Conservation (phyloP, 192 early-diverging fungal genomes). For the Coemansia sp. region DNA sequence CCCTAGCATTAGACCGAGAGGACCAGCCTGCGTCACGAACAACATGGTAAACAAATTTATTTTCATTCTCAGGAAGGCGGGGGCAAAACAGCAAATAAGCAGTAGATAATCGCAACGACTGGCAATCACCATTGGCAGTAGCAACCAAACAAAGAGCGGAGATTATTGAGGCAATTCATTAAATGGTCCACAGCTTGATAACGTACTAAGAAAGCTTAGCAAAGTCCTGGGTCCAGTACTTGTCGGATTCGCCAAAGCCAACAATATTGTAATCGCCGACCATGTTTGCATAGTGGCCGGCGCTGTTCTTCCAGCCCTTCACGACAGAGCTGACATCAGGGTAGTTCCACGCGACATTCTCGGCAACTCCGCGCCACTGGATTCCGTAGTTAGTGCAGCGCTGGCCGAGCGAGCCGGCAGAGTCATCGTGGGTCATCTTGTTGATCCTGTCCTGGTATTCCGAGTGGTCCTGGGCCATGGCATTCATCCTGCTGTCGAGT, state of each 20-base stretch:
- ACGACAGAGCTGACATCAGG: conserved; percentile 8
- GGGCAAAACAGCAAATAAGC: no score
- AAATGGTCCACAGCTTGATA: background rate
- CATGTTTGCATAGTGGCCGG: conserved; percentile 33
- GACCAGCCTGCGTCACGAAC: no score
- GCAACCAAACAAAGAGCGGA: no score
- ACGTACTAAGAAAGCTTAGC: background rate
- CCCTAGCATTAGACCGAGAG: no score
- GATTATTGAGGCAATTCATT: background rate
- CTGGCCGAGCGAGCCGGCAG: background rate
- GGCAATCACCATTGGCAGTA: no score
- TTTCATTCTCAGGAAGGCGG: no score
- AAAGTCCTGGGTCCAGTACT: conserved; percentile 43
- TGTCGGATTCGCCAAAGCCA: conserved; percentile 19
- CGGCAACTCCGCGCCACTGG: conserved; percentile 13
- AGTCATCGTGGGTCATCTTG: conserved; percentile 30
- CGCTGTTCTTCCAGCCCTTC: conserved; percentile 25
- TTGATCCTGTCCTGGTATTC: conserved; percentile 17
- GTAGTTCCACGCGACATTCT: conserved; percentile 32
- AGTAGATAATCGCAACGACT: no score
- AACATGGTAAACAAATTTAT: no score
- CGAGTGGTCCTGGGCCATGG: conserved; percentile 27
- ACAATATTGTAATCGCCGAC: conserved; percentile 21
- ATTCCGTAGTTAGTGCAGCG: conserved; percentile 6
- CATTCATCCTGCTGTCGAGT: conserved; percentile 4